A percentile compares a stretch with the other conserved stretches of the same genome.
These are phyloP conservation scores for Mytilinidion resinicola DNA, from an alignment of 495 filamentous ascomycete species.

Conservation along the genomic window DNA sequence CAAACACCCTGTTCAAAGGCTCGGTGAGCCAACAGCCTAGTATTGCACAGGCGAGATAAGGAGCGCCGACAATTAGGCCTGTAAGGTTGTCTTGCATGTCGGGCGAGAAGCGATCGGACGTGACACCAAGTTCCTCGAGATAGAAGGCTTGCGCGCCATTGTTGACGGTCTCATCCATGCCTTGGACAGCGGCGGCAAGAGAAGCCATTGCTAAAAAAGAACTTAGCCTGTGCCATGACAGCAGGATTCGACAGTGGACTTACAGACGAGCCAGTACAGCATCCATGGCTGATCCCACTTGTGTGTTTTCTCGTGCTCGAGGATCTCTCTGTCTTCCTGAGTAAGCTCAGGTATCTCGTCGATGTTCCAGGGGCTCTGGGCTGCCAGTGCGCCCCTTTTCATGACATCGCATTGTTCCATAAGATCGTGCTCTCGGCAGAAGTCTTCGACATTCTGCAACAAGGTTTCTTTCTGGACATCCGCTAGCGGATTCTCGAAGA, in stretches of 20 bases:
- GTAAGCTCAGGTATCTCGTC: neutral
- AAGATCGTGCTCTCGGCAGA: slow-evolving; percentile 58
- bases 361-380: slow-evolving; percentile 47
- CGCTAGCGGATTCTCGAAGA: slow-evolving; percentile 65
- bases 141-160: slow-evolving; percentile 16
- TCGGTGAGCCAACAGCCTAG: slow-evolving; percentile 14
- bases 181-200: slow-evolving; percentile 9
- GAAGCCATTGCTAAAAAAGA: neutral
- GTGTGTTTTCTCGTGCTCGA: slow-evolving; percentile 9
- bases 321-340: slow-evolving; percentile 14
- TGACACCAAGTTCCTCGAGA: slow-evolving; percentile 11
- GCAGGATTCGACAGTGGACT: slow-evolving; percentile 45
- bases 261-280: slow-evolving; percentile 13
- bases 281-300: slow-evolving; percentile 19
- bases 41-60: slow-evolving; percentile 4
- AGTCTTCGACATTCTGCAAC: slow-evolving; percentile 56
- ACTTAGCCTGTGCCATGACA: slow-evolving; percentile 54
- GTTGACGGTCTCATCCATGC: slow-evolving; percentile 17
- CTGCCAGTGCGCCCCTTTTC: slow-evolving; percentile 65
- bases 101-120: neutral
- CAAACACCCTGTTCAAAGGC: slow-evolving; percentile 11
- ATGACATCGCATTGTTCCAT: slow-evolving; percentile 62
- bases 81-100: neutral
- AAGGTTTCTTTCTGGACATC: slow-evolving; percentile 57
- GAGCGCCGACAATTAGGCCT: slow-evolving; percentile 12